Percentiles rank a stretch among this genome's conserved stretches.
phyloP scores from a whole-genome alignment of 2,329 filamentous ascomycete genomes.

The Calycina marina region DNA sequence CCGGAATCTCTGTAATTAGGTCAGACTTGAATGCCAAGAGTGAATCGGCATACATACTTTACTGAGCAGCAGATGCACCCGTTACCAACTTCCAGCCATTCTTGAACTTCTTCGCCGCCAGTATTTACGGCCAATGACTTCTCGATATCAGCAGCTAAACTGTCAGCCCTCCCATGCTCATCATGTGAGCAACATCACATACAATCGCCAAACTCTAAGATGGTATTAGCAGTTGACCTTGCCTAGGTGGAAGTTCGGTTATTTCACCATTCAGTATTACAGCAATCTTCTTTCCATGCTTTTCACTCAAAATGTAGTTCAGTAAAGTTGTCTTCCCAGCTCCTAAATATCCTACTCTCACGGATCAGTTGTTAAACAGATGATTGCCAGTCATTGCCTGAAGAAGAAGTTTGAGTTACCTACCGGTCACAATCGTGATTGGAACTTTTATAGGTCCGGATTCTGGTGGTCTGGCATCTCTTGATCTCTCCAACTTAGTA shows the following conservation, averaged over 20 bases:
- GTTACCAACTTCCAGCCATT: constrained; percentile 93
- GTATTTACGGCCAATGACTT: constrained; percentile 87
- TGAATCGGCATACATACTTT: constrained; percentile 46
- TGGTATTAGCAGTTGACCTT: not conserved
- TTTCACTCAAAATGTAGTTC: constrained; percentile 88
- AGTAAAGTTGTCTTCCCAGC: constrained; percentile 90
- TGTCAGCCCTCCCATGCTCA: no score
- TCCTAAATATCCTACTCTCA: constrained; percentile 67
- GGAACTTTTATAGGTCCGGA: constrained; percentile 50
- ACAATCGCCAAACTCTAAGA: constrained; percentile 67
- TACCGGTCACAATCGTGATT: constrained; percentile 73
- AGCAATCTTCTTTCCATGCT: constrained; percentile 95
- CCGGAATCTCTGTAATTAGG: constrained; percentile 56
- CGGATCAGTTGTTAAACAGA: not conserved
- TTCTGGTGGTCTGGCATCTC: constrained; percentile 31
- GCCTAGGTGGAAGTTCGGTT: not conserved
- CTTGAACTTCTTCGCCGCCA: constrained; percentile 67
- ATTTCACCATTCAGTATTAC: constrained; percentile 77
- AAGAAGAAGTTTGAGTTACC: not conserved
- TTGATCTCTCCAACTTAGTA: constrained; percentile 24
- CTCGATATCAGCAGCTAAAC: constrained; percentile 70
- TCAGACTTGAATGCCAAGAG: not conserved
- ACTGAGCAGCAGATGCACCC: constrained; percentile 97
- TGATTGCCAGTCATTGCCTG: constrained; percentile 1
- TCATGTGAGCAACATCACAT: constrained; percentile 28